Conservation (phyloP, 2,329 filamentous ascomycete genomes). For the Talaromyces sp. region DNA sequence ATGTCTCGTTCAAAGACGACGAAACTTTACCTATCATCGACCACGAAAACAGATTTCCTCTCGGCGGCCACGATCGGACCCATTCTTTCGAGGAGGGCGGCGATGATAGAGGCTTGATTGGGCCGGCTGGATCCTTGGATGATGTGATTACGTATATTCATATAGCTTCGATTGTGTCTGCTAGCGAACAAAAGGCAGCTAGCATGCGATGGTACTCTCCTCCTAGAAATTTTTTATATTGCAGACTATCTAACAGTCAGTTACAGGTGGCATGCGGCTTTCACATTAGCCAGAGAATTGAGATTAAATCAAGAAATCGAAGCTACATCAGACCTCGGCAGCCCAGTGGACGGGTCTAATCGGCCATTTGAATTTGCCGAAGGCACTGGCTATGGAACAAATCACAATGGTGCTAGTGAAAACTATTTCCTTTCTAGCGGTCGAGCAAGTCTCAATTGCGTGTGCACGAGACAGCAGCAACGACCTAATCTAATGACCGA, state of each 20-base stretch:
- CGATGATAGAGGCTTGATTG: conserved; percentile 40
- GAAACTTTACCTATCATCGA: conserved; percentile 33
- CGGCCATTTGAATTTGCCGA: conserved; percentile 30
- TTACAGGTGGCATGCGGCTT: conserved; percentile 75
- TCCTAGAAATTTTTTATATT: background rate
- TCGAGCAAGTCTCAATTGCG: conserved; percentile 31
- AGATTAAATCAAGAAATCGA: conserved; percentile 77
- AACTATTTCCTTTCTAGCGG: conserved; percentile 33
- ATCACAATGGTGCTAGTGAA: conserved; percentile 31
- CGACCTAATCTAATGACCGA: conserved; percentile 51
- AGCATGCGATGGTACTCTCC: conserved; percentile 68
- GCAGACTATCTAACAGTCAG: background rate
- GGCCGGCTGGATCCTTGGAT: conserved; percentile 68
- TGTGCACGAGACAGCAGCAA: conserved; percentile 28
- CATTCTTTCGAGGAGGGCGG: conserved; percentile 52
- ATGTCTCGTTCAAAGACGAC: conserved; percentile 57
- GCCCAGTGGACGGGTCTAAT: conserved; percentile 25
- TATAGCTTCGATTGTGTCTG: conserved; percentile 82
- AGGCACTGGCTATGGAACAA: conserved; percentile 38
- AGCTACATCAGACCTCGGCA: conserved; percentile 27
- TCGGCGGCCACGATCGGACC: conserved; percentile 65
- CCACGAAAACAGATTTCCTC: conserved; percentile 52
- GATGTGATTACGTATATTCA: conserved; percentile 92
- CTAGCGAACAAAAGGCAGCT: conserved; percentile 92
- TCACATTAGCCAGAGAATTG: conserved; percentile 80